A percentile compares a stretch with the other conserved stretches of the same genome.
These are phyloP conservation scores for Neofusicoccum cordaticola DNA, from an alignment of 2,329 filamentous ascomycete species.

Conservation along the genomic window DNA sequence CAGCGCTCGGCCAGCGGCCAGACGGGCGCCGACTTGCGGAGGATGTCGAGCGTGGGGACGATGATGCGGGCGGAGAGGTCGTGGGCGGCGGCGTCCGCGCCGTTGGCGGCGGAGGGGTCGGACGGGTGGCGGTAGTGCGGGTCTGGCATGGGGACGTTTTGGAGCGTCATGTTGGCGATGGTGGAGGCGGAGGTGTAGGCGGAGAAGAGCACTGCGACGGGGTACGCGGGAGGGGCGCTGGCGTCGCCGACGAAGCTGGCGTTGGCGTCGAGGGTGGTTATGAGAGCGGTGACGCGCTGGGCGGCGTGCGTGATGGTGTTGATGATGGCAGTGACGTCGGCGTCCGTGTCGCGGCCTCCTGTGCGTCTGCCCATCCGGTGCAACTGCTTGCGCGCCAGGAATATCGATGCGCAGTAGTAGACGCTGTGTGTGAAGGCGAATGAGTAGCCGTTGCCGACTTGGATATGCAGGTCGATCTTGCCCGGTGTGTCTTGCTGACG, in stretches of 20 bases:
- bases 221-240: neutral
- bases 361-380: slow-evolving; percentile 9
- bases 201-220: slow-evolving; percentile 8
- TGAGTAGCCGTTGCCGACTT: slow-evolving; percentile 9
- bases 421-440: slow-evolving; percentile 12
- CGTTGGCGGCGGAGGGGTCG: neutral
- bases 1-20: slow-evolving; percentile 15
- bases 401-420: slow-evolving; percentile 8
- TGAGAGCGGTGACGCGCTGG: slow-evolving; percentile 4
- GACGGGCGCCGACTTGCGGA: neutral
- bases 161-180: slow-evolving; percentile 1
- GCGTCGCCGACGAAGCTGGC: neutral
- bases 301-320: neutral
- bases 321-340: neutral
- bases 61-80: neutral
- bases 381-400: slow-evolving; percentile 3
- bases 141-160: neutral
- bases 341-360: neutral
- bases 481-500: slow-evolving; percentile 10
- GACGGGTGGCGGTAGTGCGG: neutral
- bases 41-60: slow-evolving; percentile 15
- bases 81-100: neutral
- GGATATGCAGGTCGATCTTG: slow-evolving; percentile 15
- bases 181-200: slow-evolving; percentile 8
- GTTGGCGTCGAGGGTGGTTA: neutral